Evolutionary conservation across 1,284 basidiomycete genomes (phyloP).

Genomic region (Apiotrichum siamense): DNA sequence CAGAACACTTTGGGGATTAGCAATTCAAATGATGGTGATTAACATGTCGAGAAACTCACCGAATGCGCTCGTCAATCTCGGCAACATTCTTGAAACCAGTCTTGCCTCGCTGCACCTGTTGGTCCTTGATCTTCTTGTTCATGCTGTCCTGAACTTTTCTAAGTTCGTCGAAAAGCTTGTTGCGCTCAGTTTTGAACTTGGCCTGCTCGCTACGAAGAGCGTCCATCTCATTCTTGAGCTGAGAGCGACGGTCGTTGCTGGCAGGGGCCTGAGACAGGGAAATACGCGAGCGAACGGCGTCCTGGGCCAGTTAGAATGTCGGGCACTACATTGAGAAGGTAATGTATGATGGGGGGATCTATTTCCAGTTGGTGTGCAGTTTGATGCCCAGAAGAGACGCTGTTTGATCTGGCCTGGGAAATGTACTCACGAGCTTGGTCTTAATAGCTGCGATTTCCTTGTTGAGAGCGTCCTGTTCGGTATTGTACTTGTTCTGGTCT

Average conservation of each 20-base stretch:
- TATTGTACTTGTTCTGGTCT: conserved; percentile 72
- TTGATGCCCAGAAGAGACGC: too few relatives aligned
- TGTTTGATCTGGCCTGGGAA: too few relatives aligned
- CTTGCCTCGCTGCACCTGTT: conserved; percentile 76
- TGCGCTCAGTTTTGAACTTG: conserved; percentile 63
- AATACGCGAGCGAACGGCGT: conserved; percentile 72
- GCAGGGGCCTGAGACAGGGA: conserved; percentile 55
- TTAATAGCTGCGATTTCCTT: conserved; percentile 75
- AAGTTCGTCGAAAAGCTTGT: conserved; percentile 75
- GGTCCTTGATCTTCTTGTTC: conserved; percentile 84
- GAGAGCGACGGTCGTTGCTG: conserved; percentile 56
- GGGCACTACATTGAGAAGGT: background rate
- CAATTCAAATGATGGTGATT: background rate
- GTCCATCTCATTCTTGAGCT: conserved; percentile 77
- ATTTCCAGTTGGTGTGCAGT: too few relatives aligned
- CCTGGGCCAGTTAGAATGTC: conserved; percentile 50
- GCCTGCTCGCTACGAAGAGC: conserved; percentile 73
- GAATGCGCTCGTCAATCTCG: conserved; percentile 84
- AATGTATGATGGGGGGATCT: too few relatives aligned
- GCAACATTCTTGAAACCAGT: conserved; percentile 73
- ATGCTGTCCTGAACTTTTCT: conserved; percentile 73
- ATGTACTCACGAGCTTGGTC: conserved; percentile 69
- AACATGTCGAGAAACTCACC: conserved; percentile 51
- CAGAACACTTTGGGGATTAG: conserved; percentile 43
- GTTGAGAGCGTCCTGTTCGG: conserved; percentile 75